Evolutionary conservation across 78 protist species (phyloP), one percentile per base, ranked within the genome.

Genomic region (Chrysochromulina tobinii): DNA sequence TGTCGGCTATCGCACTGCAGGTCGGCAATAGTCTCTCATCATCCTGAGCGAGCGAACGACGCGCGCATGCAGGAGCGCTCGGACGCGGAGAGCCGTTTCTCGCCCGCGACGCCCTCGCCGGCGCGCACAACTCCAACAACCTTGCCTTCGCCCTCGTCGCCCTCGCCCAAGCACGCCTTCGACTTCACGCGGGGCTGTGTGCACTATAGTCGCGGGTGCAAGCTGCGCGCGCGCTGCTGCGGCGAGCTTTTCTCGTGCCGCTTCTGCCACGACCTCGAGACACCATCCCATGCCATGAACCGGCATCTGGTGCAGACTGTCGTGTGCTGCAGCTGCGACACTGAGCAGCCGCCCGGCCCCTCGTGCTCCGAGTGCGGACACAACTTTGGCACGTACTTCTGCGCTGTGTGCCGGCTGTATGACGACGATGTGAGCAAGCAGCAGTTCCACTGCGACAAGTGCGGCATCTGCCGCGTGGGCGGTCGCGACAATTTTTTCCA

Each of bases 391-490:
- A 6, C 12, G 18, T 91, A 91, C 59, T 91, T 87, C 86, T 91
- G 94, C 87, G 27, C 18, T 48, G 77, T 77, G 4, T 91, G 94
- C 88, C 81, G 81, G n/a, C 64, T 91, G 11, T 91, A 66, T 51
- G 94, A 91, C 67, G 94, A 91, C 68, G 89, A 91, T 15, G 8
- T 77, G 21, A 4, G 38, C 12, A 87, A 87, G 58, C 4, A 50
- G 83, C 86, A 81, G 54, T 91, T 69, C 68, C 94, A 91, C 57
- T 91, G 94, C 81, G 89, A 86, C 23, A 90, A 67, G 11, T 91
- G 94, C 67, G 94, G 94, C n/a, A 73, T 91, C 48, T 91, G 94
- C 83, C 61, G 90, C 38, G 67, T 21, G 14, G 94, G 94, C 51
- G 94, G 94, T 1, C 18, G 83, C 6, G 94, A 86, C 15, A 87